These are phyloP conservation scores for Lippia alba DNA, from an alignment of 305 asterid genomes.

Conservation along the genomic window DNA sequence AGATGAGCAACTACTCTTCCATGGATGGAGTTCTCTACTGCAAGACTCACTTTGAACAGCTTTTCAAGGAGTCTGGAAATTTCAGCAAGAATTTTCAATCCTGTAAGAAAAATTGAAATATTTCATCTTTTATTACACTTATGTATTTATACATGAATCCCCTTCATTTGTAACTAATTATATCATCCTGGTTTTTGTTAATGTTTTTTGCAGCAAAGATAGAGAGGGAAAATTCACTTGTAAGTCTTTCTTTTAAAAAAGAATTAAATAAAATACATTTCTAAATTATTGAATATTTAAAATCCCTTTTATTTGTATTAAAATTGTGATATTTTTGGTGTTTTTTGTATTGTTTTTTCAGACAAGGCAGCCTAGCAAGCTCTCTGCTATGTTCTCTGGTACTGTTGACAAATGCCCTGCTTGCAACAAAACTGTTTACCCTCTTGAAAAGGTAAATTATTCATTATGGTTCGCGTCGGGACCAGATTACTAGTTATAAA, in stretches of 20 bases:
- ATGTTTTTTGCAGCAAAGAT: slow-evolving; percentile 50
- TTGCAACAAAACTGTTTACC: slow-evolving; percentile 84
- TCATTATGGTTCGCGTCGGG: too few relatives aligned
- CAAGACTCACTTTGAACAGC: slow-evolving; percentile 88
- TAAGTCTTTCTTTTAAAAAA: slow-evolving; percentile 19
- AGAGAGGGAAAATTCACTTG: slow-evolving; percentile 77
- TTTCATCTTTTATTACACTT: not conserved
- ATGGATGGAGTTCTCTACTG: slow-evolving; percentile 97
- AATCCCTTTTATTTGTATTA: too few relatives aligned
- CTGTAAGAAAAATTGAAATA: slow-evolving; percentile 40
- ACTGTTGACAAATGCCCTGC: slow-evolving; percentile 89
- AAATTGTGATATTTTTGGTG: too few relatives aligned
- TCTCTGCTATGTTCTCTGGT: slow-evolving; percentile 83
- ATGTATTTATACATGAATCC: too few relatives aligned
- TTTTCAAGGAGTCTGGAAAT: slow-evolving; percentile 60
- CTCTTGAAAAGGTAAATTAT: slow-evolving; percentile 80
- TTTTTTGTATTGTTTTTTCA: slow-evolving; percentile 28
- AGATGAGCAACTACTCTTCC: slow-evolving; percentile 98
- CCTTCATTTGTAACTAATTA: too few relatives aligned
- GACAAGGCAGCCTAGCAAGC: slow-evolving; percentile 79
- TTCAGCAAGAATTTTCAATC: slow-evolving; percentile 74
- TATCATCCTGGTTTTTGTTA: too few relatives aligned
- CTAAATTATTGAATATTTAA: too few relatives aligned
- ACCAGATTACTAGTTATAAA: too few relatives aligned
- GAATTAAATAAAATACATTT: too few relatives aligned